A percentile compares a stretch with the other conserved stretches of the same genome.
Conservation (phyloP, 2,329 filamentous ascomycete species). For the Neopestalotiopsis sp. region DNA sequence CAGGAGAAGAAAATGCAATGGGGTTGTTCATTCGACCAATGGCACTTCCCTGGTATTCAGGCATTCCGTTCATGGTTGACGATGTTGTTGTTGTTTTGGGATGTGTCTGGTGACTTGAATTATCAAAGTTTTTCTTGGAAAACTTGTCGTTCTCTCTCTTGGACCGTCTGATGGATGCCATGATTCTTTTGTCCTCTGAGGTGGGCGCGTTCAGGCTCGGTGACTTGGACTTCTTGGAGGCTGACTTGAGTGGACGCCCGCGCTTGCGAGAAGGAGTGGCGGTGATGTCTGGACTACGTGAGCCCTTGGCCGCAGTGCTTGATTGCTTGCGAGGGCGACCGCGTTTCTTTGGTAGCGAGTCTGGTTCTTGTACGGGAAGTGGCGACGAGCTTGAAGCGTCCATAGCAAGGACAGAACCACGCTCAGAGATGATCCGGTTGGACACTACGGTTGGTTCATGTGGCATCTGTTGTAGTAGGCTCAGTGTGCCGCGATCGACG, state of each 20-base stretch:
- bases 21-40: background rate
- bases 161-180: background rate
- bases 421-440: no score
- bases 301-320: no score
- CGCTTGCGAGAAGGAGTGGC: conserved; percentile 9
- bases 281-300: no score
- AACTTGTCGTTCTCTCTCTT: background rate
- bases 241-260: conserved; percentile 1
- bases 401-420: background rate
- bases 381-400: background rate
- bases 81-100: background rate
- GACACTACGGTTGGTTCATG: no score
- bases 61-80: background rate
- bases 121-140: background rate
- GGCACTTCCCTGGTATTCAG: background rate
- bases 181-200: background rate
- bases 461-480: no score
- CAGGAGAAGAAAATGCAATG: background rate
- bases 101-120: background rate
- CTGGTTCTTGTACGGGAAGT: background rate
- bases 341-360: background rate
- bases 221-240: background rate
- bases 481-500: no score
- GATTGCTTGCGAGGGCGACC: conserved; percentile 12
- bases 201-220: background rate